Evolutionary conservation across 495 filamentous ascomycete genomes (phyloP), one percentile per base, ranked within the genome.

Genomic region (Aspergillus nanangensis): DNA sequence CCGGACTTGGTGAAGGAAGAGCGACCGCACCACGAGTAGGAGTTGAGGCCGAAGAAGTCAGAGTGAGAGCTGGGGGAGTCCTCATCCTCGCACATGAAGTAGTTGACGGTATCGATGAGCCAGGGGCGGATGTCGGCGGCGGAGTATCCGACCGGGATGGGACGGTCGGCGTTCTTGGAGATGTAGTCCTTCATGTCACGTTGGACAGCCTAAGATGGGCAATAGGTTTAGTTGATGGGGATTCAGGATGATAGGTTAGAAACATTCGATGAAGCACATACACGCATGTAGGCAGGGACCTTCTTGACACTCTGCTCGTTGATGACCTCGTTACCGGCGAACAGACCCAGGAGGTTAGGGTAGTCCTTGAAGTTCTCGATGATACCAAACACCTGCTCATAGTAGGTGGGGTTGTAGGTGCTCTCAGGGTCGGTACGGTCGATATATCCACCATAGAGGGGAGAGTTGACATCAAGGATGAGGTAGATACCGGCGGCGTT

Each of bases 311-410:
- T 67, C 34, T 69, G 67, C 60, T 87, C 75, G 53, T 94, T 87
- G 63, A 96, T 91, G 41, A 95, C 86, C 69, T 97, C 92, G 67
- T 97, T 97, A 38, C 87, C 92, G 29, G 87, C 79, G 65, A 96
- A 94, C 78, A 95, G 96, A 39, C 78, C 86, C n/a, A 95, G 72
- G 2, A 83, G 81, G 68, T 97, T 97, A 49, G 89, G 88, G 66
- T 88, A 97, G 63, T 77, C 76, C 73, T 91, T 92, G 83, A 97
- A 97, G 23, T 86, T 87, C 72, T 97, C 92, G 21, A 96, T 88
- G 32, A 97, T 76, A 57, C 82, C 83, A 65, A 95, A 96, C 48
- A 88, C 87, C 57, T 90, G 83, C 54, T 82, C 78, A 48, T 94
- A 78, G 64, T 97, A 97, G 24, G 58, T 67, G 31, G 69, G 67